Evolutionary conservation across 2,329 filamentous ascomycete genomes (phyloP).

Genomic region (Macroventuria anomochaeta): DNA sequence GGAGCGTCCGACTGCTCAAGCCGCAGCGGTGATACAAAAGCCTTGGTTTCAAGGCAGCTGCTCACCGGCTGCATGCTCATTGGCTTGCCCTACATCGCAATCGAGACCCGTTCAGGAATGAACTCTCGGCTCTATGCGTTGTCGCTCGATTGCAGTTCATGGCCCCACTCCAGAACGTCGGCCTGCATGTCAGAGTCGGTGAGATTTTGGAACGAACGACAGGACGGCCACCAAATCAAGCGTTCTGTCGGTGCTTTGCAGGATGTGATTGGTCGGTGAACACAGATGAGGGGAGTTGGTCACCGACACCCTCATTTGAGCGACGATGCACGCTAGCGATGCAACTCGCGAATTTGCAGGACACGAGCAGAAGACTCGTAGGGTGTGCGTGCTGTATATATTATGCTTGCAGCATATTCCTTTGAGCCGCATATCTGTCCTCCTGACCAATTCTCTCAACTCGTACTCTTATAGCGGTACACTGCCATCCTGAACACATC

Average conservation of each 20-base stretch:
- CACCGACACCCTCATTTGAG: slow-evolving; percentile 20
- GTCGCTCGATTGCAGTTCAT: slow-evolving; percentile 34
- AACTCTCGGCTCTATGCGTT: slow-evolving; percentile 43
- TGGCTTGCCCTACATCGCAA: slow-evolving; percentile 31
- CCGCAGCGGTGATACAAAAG: slow-evolving; percentile 20
- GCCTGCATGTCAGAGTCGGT: slow-evolving; percentile 40
- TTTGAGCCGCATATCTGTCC: slow-evolving; percentile 38
- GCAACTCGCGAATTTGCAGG: slow-evolving; percentile 14
- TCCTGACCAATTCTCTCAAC: slow-evolving; percentile 17
- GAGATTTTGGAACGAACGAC: slow-evolving; percentile 28
- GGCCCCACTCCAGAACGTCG: slow-evolving; percentile 30
- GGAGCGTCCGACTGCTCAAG: slow-evolving; percentile 6
- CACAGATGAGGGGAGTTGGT: slow-evolving; percentile 12
- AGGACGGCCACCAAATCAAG: slow-evolving; percentile 6
- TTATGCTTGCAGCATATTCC: slow-evolving; percentile 20
- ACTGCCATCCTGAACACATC: background rate
- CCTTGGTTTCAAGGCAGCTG: slow-evolving; percentile 36
- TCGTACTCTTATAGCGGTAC: slow-evolving; percentile 18
- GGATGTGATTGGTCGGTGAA: slow-evolving; percentile 21
- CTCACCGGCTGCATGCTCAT: slow-evolving; percentile 22
- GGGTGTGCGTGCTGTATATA: slow-evolving; percentile 23
- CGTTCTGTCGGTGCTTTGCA: slow-evolving; percentile 16
- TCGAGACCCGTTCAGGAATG: slow-evolving; percentile 26
- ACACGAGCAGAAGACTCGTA: slow-evolving; percentile 19
- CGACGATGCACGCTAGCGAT: slow-evolving; percentile 6